A percentile compares a stretch with the other conserved stretches of the same genome.
Evolutionary conservation across 257 asterid species (phyloP).

Genomic region (Echium plantagineum): DNA sequence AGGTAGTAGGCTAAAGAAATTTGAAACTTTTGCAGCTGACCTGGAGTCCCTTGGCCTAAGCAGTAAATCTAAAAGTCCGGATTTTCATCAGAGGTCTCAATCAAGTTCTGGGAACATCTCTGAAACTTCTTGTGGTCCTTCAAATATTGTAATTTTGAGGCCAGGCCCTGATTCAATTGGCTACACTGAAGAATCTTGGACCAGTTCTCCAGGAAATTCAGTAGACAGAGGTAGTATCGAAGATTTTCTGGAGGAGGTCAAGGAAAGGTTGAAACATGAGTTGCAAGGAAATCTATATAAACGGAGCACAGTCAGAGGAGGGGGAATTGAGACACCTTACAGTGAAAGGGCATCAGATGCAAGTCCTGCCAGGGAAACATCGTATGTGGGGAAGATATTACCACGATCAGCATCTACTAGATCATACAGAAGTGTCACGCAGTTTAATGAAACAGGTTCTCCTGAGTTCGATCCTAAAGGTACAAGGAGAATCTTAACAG

Average conservation of each 20-base stretch:
- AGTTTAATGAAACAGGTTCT: constrained; percentile 39
- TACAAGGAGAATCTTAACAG: constrained; percentile 66
- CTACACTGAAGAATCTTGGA: constrained; percentile 47
- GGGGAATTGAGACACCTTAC: constrained; percentile 86
- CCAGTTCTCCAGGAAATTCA: constrained; percentile 65
- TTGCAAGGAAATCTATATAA: constrained; percentile 56
- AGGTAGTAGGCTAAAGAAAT: constrained; percentile 20
- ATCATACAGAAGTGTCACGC: constrained; percentile 59
- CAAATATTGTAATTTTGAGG: constrained; percentile 79
- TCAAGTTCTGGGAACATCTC: constrained; percentile 16
- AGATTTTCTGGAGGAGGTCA: constrained; percentile 88
- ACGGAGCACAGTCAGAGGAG: constrained; percentile 61
- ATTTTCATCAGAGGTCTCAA: constrained; percentile 20
- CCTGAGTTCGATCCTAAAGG: constrained; percentile 60
- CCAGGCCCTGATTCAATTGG: constrained; percentile 60
- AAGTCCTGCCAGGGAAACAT: constrained; percentile 62
- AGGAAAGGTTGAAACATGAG: constrained; percentile 75
- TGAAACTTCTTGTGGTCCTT: constrained; percentile 32
- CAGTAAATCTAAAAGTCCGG: constrained; percentile 17
- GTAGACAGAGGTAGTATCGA: constrained; percentile 59
- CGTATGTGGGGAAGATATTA: constrained; percentile 43
- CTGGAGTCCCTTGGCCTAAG: constrained; percentile 20
- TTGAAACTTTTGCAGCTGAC: constrained; percentile 19
- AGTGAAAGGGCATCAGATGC: constrained; percentile 70
- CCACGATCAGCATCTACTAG: constrained; percentile 82